Percentiles rank a stretch among this genome's conserved stretches.
Conservation (phyloP, 805 yeast species). For the Sungouiella thailandica region DNA sequence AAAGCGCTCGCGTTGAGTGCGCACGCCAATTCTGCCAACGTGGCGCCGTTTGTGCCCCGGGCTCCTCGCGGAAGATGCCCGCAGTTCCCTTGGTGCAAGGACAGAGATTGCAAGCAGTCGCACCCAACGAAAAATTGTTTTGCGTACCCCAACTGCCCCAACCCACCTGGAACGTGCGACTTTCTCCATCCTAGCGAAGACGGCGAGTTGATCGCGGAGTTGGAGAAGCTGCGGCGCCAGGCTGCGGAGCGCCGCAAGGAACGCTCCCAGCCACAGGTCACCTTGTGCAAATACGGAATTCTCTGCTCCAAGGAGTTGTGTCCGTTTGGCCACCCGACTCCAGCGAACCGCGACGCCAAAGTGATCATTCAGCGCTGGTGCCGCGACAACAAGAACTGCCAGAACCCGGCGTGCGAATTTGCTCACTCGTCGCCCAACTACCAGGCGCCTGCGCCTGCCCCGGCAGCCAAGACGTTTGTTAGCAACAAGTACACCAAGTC, state of each 20-base stretch:
- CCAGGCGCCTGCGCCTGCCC: constrained; percentile 21
- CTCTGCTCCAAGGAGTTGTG: constrained; percentile 74
- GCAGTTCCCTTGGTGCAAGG: constrained; percentile 67
- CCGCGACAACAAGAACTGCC: constrained; percentile 60
- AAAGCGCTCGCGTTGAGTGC: constrained; percentile 35
- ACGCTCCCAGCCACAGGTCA: constrained; percentile 24
- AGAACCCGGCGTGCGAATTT: constrained; percentile 54
- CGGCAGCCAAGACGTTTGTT: constrained; percentile 6
- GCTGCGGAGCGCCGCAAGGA: constrained; percentile 36
- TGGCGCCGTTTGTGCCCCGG: constrained; percentile 34
- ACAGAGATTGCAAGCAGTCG: constrained; percentile 63
- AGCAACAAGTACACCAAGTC: constrained; percentile 2
- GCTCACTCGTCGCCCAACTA: constrained; percentile 79
- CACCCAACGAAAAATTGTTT: constrained; percentile 79
- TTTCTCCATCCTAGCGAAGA: constrained; percentile 85
- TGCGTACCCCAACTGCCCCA: constrained; percentile 72
- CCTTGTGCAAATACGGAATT: constrained; percentile 70
- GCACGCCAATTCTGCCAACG: constrained; percentile 19
- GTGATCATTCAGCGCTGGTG: constrained; percentile 75
- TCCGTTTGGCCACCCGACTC: constrained; percentile 90
- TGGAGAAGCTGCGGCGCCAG: constrained; percentile 57
- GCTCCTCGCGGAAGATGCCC: constrained; percentile 62
- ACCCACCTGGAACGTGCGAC: constrained; percentile 77
- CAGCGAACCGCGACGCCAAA: constrained; percentile 69
- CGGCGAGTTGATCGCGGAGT: constrained; percentile 61